Evolutionary conservation across 768 basidiomycete species (phyloP).

Genomic region (Lepiota brunneoincarnata): DNA sequence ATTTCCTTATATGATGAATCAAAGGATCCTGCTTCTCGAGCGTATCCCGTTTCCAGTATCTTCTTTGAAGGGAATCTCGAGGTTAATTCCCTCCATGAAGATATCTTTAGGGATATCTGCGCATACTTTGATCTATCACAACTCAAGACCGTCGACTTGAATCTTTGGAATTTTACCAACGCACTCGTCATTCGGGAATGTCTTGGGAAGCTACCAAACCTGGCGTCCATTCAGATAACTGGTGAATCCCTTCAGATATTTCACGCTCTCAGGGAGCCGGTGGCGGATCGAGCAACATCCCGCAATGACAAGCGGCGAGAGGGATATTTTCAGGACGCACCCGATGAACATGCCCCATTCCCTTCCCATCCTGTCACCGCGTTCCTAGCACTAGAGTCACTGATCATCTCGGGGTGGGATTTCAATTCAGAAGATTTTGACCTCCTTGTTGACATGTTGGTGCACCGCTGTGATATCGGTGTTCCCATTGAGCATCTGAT

Average conservation of each 20-base stretch:
- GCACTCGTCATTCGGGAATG: not conserved
- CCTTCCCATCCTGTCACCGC: not conserved
- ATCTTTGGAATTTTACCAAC: not conserved
- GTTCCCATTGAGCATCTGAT: constrained; percentile 1
- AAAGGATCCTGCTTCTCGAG: no score
- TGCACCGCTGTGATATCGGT: constrained; percentile 4
- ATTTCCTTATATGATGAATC: no score
- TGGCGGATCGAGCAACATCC: not conserved
- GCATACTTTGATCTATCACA: not conserved
- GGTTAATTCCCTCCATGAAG: no score
- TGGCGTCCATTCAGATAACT: not conserved
- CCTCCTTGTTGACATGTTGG: not conserved
- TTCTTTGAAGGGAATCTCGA: no score
- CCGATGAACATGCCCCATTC: not conserved
- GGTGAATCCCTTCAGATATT: not conserved
- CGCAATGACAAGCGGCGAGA: not conserved
- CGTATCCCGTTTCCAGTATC: no score
- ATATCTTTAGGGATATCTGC: no score
- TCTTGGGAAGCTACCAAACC: constrained; percentile 1
- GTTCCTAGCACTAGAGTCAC: constrained; percentile 1
- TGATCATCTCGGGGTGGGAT: not conserved
- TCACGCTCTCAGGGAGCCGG: not conserved
- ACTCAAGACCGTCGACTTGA: not conserved
- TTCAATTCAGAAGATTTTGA: not conserved
- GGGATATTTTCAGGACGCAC: not conserved